Evolutionary conservation across 1,284 basidiomycete genomes (phyloP).

Genomic region (Exsudoporus floridanus): DNA sequence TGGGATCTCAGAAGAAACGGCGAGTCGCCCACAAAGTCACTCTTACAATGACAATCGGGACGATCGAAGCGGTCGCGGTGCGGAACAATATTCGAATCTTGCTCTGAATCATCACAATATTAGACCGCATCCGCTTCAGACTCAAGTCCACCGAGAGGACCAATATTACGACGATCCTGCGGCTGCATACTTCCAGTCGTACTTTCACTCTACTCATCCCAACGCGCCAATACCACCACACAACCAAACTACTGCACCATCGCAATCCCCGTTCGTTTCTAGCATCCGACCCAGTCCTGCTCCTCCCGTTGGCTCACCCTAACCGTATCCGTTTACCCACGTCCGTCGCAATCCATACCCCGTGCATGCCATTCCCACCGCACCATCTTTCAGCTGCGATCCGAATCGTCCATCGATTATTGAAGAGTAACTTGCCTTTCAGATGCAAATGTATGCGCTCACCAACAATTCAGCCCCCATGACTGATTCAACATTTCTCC

Average conservation of each 20-base stretch:
- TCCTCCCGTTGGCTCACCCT: slow-evolving; percentile 63
- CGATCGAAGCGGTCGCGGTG: slow-evolving; percentile 17
- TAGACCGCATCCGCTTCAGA: slow-evolving; percentile 31
- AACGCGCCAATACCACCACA: slow-evolving; percentile 73
- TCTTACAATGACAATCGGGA: slow-evolving; percentile 20
- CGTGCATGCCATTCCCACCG: slow-evolving; percentile 37
- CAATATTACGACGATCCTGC: slow-evolving; percentile 53
- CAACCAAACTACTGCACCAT: slow-evolving; percentile 67
- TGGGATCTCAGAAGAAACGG: slow-evolving; percentile 12
- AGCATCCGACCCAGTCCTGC: slow-evolving; percentile 48
- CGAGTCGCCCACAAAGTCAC: slow-evolving; percentile 22
- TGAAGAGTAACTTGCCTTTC: slow-evolving; percentile 66
- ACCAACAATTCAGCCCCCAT: slow-evolving; percentile 58
- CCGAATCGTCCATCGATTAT: slow-evolving; percentile 51
- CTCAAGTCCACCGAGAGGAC: slow-evolving; percentile 28
- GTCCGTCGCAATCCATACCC: slow-evolving; percentile 53
- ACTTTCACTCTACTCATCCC: slow-evolving; percentile 57
- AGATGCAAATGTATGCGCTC: slow-evolving; percentile 75
- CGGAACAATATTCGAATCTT: slow-evolving; percentile 17
- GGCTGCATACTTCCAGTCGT: slow-evolving; percentile 57
- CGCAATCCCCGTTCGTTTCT: slow-evolving; percentile 60
- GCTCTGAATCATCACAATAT: slow-evolving; percentile 10
- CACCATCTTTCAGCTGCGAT: slow-evolving; percentile 49
- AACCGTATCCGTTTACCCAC: slow-evolving; percentile 72
- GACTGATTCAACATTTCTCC: slow-evolving; percentile 75